Evolutionary conservation across 2,329 filamentous ascomycete genomes (phyloP).

Genomic region (Trichoderma harzianum): DNA sequence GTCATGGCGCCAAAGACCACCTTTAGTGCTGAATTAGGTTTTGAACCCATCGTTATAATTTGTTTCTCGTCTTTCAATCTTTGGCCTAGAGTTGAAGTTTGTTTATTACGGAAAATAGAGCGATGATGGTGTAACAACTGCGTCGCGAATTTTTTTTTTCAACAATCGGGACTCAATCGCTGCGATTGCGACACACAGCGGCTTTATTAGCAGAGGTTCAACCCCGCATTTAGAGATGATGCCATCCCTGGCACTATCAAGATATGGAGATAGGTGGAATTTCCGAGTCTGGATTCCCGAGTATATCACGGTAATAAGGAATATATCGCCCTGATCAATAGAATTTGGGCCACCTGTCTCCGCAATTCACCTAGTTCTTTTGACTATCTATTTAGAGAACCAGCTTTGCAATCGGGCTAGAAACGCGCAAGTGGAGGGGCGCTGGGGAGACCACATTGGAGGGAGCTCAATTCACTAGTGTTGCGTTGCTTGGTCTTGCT

Average conservation of each 20-base stretch:
- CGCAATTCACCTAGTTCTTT: not conserved
- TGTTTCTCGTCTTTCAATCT: not conserved
- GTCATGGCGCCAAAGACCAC: constrained; percentile 19
- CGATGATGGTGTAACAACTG: no score
- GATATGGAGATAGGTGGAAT: constrained; percentile 1
- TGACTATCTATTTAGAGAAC: not conserved
- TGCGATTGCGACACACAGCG: not conserved
- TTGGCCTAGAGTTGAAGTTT: not conserved
- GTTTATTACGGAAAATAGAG: not conserved
- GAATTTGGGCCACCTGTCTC: not conserved
- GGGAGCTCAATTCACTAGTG: no score
- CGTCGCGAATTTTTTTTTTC: not conserved
- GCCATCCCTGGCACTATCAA: constrained; percentile 12
- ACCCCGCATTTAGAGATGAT: constrained; percentile 11
- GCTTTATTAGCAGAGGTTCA: not conserved
- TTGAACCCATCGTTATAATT: not conserved
- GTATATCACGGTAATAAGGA: not conserved
- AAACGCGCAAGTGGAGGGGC: not conserved
- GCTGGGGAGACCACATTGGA: not conserved
- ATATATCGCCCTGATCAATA: not conserved
- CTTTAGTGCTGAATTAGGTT: constrained; percentile 13
- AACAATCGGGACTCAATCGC: not conserved
- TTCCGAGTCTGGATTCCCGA: not conserved
- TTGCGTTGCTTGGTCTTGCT: no score
- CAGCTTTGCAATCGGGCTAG: not conserved